A percentile compares a stretch with the other conserved stretches of the same genome.
Evolutionary conservation across 768 basidiomycete species (phyloP).

Genomic region (Exidia glandulosa): DNA sequence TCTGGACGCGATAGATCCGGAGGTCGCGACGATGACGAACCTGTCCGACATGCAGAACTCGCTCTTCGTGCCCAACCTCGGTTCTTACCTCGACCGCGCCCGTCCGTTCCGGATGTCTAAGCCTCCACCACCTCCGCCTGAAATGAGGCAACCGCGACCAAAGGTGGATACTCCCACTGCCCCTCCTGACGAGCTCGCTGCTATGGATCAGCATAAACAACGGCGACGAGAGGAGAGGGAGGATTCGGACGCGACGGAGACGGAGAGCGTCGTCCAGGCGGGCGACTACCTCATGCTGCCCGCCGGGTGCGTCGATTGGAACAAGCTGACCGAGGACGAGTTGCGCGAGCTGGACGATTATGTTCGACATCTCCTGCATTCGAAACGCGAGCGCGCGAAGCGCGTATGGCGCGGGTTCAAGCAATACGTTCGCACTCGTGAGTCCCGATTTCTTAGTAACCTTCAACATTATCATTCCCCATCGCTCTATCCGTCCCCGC

Average conservation of each 20-base stretch:
- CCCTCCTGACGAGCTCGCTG: background rate
- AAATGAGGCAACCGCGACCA: background rate
- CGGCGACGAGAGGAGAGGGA: background rate
- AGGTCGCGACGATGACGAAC: background rate
- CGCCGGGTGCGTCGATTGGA: background rate
- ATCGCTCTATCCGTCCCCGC: no score
- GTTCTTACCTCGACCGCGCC: background rate
- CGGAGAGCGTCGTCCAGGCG: background rate
- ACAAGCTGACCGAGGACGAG: background rate
- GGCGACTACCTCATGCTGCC: background rate
- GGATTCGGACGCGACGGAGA: background rate
- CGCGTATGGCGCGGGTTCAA: background rate
- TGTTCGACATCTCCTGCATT: background rate
- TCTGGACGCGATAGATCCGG: background rate
- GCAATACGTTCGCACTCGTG: background rate
- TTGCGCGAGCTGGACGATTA: background rate
- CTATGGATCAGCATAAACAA: background rate
- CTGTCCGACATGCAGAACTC: background rate
- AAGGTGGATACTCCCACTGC: background rate
- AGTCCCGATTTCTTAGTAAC: background rate
- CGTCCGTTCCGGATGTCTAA: background rate
- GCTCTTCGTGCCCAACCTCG: background rate
- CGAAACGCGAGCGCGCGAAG: background rate
- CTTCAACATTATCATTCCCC: no score
- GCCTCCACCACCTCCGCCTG: background rate